These are phyloP conservation scores for Aquilaria agallochum DNA, from an alignment of 441 rosid genomes.

Conservation along the genomic window DNA sequence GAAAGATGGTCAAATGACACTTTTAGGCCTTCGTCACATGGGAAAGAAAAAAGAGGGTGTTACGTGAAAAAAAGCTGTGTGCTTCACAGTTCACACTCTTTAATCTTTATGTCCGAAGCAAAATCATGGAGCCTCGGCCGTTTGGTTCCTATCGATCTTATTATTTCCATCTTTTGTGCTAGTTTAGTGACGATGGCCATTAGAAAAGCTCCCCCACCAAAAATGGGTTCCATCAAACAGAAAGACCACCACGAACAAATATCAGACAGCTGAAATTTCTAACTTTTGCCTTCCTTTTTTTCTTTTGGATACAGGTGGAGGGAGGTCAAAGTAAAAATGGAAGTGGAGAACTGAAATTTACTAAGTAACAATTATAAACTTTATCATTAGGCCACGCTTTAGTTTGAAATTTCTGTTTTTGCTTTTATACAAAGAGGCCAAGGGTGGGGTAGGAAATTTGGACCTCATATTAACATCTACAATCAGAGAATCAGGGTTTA, in stretches of 20 bases:
- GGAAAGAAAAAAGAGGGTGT: conserved; percentile 20
- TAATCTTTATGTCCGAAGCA: conserved; percentile 20
- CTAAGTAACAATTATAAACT: too few species aligned
- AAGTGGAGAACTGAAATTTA: too few species aligned
- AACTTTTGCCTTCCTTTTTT: too few species aligned
- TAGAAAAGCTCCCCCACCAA: conserved; percentile 7
- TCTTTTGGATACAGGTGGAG: too few species aligned
- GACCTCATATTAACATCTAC: too few species aligned
- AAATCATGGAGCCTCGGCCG: conserved; percentile 16
- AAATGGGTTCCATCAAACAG: conserved; percentile 16
- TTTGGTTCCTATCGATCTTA: background rate
- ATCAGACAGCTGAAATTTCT: too few species aligned
- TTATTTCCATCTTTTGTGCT: background rate
- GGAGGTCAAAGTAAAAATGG: too few species aligned
- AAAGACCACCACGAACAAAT: background rate
- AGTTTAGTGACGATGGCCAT: background rate
- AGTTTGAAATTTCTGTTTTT: too few species aligned
- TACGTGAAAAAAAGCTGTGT: conserved; percentile 9
- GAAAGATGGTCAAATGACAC: background rate
- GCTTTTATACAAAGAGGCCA: too few species aligned
- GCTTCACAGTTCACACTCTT: conserved; percentile 10
- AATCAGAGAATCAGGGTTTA: too few species aligned
- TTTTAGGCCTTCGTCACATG: conserved; percentile 22
- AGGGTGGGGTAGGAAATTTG: too few species aligned
- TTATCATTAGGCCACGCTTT: too few species aligned